These are phyloP conservation scores for Leccinum subrobustum DNA, from an alignment of 1,284 basidiomycete species.

Conservation along the genomic window DNA sequence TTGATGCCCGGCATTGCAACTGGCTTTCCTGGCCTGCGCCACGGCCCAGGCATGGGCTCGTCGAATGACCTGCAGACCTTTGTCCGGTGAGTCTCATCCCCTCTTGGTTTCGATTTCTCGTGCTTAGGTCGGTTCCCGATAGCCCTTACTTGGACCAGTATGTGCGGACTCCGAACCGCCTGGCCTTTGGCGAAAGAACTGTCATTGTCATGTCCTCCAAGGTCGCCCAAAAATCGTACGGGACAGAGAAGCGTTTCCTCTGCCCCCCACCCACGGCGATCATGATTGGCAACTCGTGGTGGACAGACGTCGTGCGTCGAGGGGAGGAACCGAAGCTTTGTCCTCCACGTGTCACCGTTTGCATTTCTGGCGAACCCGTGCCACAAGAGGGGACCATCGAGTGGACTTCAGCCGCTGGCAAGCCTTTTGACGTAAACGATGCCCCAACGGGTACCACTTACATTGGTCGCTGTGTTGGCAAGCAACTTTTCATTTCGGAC, in stretches of 20 bases:
- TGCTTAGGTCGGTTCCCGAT: slow-evolving; percentile 17
- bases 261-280: slow-evolving; percentile 95
- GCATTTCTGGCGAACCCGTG: slow-evolving; percentile 86
- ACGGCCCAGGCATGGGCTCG: slow-evolving; percentile 54
- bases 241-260: slow-evolving; percentile 95
- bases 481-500: slow-evolving; percentile 88
- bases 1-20: slow-evolving; percentile 62
- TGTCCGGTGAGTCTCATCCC: slow-evolving; percentile 56
- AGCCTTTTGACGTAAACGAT: slow-evolving; percentile 79
- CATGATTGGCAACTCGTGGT: slow-evolving; percentile 95
- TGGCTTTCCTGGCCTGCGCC: slow-evolving; percentile 61
- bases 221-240: slow-evolving; percentile 96
- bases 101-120: slow-evolving; percentile 6
- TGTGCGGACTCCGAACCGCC: slow-evolving; percentile 79
- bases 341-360: slow-evolving; percentile 84
- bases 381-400: slow-evolving; percentile 82
- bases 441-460: slow-evolving; percentile 78
- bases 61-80: slow-evolving; percentile 76
- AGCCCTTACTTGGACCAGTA: slow-evolving; percentile 84
- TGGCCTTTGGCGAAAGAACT: slow-evolving; percentile 90
- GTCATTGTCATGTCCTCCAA: slow-evolving; percentile 96
- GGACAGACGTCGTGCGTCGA: slow-evolving; percentile 71
- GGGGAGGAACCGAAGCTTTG: slow-evolving; percentile 73
- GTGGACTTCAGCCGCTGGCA: slow-evolving; percentile 81
- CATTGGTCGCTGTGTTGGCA: slow-evolving; percentile 86